Percentiles rank a stretch among this genome's conserved stretches.
These are phyloP conservation scores for Populus alba DNA, from an alignment of 345 rosid species.

Conservation along the genomic window DNA sequence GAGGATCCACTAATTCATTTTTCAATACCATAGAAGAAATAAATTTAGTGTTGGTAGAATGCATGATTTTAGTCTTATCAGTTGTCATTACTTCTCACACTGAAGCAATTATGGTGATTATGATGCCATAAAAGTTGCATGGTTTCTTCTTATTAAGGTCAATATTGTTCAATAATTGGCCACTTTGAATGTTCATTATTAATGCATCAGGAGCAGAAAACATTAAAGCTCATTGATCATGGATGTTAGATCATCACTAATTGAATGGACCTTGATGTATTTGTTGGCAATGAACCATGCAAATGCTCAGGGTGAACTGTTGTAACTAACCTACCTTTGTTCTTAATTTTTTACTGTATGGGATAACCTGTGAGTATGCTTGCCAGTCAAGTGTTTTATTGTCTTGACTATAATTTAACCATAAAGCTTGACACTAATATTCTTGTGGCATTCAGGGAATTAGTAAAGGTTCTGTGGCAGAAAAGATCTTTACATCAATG, in stretches of 20 bases:
- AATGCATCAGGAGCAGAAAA: neutral
- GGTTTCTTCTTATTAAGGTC: neutral
- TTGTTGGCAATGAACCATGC: neutral
- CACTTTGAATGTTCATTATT: neutral
- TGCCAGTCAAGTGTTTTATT: neutral
- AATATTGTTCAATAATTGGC: neutral
- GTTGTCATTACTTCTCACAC: neutral
- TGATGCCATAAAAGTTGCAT: neutral
- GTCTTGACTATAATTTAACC: neutral
- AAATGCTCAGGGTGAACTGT: neutral
- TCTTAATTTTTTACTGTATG: neutral
- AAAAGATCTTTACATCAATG: constrained; percentile 55
- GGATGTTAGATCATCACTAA: neutral
- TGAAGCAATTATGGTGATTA: neutral
- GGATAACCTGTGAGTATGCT: neutral
- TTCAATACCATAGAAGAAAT: neutral
- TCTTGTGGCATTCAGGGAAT: constrained; percentile 44
- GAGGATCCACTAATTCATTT: neutral
- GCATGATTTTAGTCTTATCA: neutral
- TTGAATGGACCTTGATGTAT: neutral
- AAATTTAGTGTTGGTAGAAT: neutral
- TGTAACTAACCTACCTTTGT: neutral
- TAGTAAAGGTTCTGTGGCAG: constrained; percentile 61
- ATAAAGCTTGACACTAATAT: constrained; percentile 1
- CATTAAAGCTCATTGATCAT: neutral